Percentiles rank a stretch among this genome's conserved stretches.
Evolutionary conservation across 1,139 yeast genomes (phyloP).

Genomic region (Geotrichum macrosporum): DNA sequence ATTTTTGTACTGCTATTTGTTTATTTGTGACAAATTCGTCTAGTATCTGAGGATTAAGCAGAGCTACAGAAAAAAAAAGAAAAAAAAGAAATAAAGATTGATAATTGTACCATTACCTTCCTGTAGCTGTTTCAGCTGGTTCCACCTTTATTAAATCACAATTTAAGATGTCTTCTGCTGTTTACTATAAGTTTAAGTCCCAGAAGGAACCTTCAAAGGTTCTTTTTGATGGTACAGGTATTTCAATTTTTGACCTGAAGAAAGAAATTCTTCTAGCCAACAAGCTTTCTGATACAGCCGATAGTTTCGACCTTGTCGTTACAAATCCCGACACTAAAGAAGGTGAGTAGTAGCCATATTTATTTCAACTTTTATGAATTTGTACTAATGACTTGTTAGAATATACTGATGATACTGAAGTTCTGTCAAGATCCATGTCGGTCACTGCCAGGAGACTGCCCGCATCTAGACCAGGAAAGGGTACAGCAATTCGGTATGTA

Average conservation of each 20-base stretch:
- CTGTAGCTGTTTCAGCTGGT: slow-evolving; percentile 4
- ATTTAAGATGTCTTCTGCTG: slow-evolving; percentile 72
- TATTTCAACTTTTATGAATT: too few species aligned
- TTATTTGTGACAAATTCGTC: background rate
- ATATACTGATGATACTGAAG: slow-evolving; percentile 75
- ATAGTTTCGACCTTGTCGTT: slow-evolving; percentile 64
- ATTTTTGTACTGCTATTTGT: background rate
- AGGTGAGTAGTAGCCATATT: slow-evolving; percentile 25
- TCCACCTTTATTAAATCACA: slow-evolving; percentile 3
- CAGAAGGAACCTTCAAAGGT: slow-evolving; percentile 78
- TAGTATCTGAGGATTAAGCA: background rate
- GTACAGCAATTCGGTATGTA: slow-evolving; percentile 62
- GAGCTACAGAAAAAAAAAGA: slow-evolving; percentile 7
- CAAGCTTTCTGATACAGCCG: slow-evolving; percentile 77
- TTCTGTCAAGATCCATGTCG: slow-evolving; percentile 80
- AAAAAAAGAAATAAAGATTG: slow-evolving; percentile 2
- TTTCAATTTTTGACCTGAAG: slow-evolving; percentile 89
- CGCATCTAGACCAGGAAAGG: slow-evolving; percentile 56
- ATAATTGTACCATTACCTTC: slow-evolving; percentile 4
- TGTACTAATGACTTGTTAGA: slow-evolving; percentile 40
- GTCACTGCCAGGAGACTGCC: slow-evolving; percentile 82
- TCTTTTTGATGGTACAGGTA: slow-evolving; percentile 92
- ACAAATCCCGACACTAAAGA: slow-evolving; percentile 77
- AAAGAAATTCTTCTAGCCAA: slow-evolving; percentile 81
- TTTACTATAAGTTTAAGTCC: slow-evolving; percentile 81